Percentiles rank a stretch among this genome's conserved stretches.
Conservation (phyloP, 2,329 filamentous ascomycete species). For the Aquanectria penicillioides region DNA sequence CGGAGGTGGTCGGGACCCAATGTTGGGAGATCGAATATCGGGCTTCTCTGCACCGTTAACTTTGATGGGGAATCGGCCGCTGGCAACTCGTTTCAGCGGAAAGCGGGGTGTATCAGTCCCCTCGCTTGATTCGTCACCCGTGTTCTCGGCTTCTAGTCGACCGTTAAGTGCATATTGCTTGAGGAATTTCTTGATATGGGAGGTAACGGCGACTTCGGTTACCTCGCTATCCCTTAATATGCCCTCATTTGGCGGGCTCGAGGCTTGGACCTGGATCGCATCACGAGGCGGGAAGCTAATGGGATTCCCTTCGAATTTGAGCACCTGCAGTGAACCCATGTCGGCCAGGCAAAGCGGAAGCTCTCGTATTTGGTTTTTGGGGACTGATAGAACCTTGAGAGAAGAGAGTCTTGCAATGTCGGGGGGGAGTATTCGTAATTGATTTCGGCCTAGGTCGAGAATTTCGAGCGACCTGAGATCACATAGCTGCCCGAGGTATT, state of each 20-base stretch:
- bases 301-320: slow-evolving; percentile 91
- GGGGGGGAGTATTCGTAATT: slow-evolving; percentile 78
- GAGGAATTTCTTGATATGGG: slow-evolving; percentile 70
- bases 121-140: slow-evolving; percentile 74
- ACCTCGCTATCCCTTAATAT: slow-evolving; percentile 68
- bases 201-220: slow-evolving; percentile 67
- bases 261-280: slow-evolving; percentile 68
- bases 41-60: slow-evolving; percentile 78
- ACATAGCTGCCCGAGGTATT: slow-evolving; percentile 72
- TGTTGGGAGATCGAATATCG: slow-evolving; percentile 74
- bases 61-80: slow-evolving; percentile 74
- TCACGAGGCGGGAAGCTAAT: slow-evolving; percentile 82
- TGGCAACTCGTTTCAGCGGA: slow-evolving; percentile 69
- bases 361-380: slow-evolving; percentile 86
- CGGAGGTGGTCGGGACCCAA: slow-evolving; percentile 72
- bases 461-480: slow-evolving; percentile 89
- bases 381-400: slow-evolving; percentile 87
- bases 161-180: slow-evolving; percentile 63
- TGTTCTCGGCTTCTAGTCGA: slow-evolving; percentile 64
- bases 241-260: slow-evolving; percentile 65
- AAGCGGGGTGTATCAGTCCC: slow-evolving; percentile 82
- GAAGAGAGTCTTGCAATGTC: slow-evolving; percentile 85
- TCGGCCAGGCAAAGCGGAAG: slow-evolving; percentile 86
- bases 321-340: slow-evolving; percentile 87
- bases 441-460: slow-evolving; percentile 90